Conservation (phyloP, 208 protist species). For the Wallacemonas collosoma region DNA sequence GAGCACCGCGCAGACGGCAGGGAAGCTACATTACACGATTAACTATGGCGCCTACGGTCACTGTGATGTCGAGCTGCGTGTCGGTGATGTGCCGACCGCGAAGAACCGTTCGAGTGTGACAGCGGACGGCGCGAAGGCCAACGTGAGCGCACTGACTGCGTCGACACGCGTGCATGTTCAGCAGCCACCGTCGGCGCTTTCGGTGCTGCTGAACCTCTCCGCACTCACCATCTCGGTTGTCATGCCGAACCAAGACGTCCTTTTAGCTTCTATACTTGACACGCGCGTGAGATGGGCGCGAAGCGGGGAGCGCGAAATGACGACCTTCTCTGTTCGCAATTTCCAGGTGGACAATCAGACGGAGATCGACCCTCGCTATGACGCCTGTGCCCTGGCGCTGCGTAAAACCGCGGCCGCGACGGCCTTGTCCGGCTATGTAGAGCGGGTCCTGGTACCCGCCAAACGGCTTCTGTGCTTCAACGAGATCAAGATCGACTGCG, state of each 20-base stretch:
- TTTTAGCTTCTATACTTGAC: constrained; percentile 73
- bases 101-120: constrained; percentile 25
- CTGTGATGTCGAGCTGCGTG: constrained; percentile 1
- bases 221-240: constrained; percentile 70
- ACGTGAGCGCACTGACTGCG: constrained; percentile 30
- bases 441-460: constrained; percentile 56
- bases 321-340: constrained; percentile 73
- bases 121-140: constrained; percentile 34
- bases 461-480: constrained; percentile 67
- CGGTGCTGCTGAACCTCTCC: constrained; percentile 62
- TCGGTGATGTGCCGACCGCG: not conserved
- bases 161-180: constrained; percentile 14
- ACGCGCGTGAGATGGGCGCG: constrained; percentile 65
- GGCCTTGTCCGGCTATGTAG: constrained; percentile 58
- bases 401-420: constrained; percentile 33
- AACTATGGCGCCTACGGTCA: constrained; percentile 9
- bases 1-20: not conserved
- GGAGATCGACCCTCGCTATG: constrained; percentile 74
- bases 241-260: constrained; percentile 57
- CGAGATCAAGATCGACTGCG: constrained; percentile 77
- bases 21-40: not conserved
- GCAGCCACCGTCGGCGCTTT: constrained; percentile 46
- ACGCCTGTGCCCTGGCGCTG: constrained; percentile 70
- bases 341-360: constrained; percentile 91
- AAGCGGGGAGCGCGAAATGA: constrained; percentile 41